Percentiles rank a stretch among this genome's conserved stretches.
These are phyloP conservation scores for Starmerella stellata DNA, from an alignment of 805 yeast species.

Conservation along the genomic window DNA sequence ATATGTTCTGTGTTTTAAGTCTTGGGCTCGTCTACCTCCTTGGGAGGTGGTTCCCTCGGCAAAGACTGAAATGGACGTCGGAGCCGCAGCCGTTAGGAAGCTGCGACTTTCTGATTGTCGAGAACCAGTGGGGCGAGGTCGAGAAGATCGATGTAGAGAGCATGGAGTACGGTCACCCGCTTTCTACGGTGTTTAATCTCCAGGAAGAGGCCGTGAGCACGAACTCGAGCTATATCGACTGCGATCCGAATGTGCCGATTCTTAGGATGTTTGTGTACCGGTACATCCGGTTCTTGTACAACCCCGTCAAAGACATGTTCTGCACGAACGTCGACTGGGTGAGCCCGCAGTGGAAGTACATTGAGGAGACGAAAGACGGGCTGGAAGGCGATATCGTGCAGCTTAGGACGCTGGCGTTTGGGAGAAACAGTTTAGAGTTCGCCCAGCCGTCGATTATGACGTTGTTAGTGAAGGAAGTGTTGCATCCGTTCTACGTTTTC, in stretches of 20 bases:
- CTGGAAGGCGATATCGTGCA: conserved; percentile 49
- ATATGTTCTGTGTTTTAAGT: conserved; percentile 37
- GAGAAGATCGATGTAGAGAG: conserved; percentile 39
- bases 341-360: conserved; percentile 56
- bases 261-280: conserved; percentile 62
- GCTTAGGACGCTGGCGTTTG: conserved; percentile 58
- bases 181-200: conserved; percentile 46
- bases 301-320: conserved; percentile 75
- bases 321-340: conserved; percentile 75
- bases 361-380: conserved; percentile 38
- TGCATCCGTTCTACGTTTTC: conserved; percentile 90
- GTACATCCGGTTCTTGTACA: conserved; percentile 63
- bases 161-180: conserved; percentile 46
- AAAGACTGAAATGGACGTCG: conserved; percentile 32
- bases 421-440: conserved; percentile 54
- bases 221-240: conserved; percentile 20
- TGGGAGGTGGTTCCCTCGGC: conserved; percentile 73
- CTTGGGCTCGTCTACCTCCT: conserved; percentile 57
- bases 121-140: conserved; percentile 83
- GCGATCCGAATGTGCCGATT: conserved; percentile 51
- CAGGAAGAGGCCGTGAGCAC: background rate
- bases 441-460: conserved; percentile 49
- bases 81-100: conserved; percentile 43
- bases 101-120: conserved; percentile 86
- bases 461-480: conserved; percentile 64